phyloP scores from a whole-genome alignment of 257 asterid genomes.

The Thymus quinquecostatus region DNA sequence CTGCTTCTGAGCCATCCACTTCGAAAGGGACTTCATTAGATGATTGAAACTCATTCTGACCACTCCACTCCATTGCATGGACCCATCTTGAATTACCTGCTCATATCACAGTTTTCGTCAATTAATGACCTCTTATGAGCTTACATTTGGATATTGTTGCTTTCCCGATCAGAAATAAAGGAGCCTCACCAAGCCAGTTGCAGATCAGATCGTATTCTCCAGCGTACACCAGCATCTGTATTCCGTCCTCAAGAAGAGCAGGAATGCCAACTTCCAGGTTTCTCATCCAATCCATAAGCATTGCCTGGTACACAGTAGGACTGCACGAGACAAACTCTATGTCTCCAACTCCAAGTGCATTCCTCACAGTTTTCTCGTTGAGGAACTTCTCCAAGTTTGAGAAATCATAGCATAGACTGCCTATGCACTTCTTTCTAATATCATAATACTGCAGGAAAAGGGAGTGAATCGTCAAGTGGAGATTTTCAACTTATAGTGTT shows the following conservation, averaged over 20 bases:
- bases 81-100: conserved; percentile 98
- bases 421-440: conserved; percentile 71
- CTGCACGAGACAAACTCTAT: conserved; percentile 78
- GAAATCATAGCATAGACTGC: conserved; percentile 81
- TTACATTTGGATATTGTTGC: conserved; percentile 9
- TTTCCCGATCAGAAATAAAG: conserved; percentile 7
- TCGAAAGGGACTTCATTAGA: conserved; percentile 67
- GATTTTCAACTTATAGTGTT: not conserved
- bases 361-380: conserved; percentile 59
- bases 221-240: conserved; percentile 67
- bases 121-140: conserved; percentile 8
- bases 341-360: conserved; percentile 68
- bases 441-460: conserved; percentile 64
- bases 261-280: conserved; percentile 82
- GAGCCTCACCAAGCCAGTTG: conserved; percentile 73
- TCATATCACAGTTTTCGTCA: not conserved
- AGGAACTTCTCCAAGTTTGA: conserved; percentile 71
- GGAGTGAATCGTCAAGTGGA: not conserved
- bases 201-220: conserved; percentile 83
- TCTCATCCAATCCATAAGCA: conserved; percentile 91
- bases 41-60: conserved; percentile 67
- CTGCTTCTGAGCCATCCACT: conserved; percentile 80
- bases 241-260: conserved; percentile 70
- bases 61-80: conserved; percentile 93
- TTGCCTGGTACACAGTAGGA: conserved; percentile 65